A percentile compares a stretch with the other conserved stretches of the same genome.
These are phyloP conservation scores for Leccinellum luteum DNA, from an alignment of 768 basidiomycete species.

Conservation along the genomic window DNA sequence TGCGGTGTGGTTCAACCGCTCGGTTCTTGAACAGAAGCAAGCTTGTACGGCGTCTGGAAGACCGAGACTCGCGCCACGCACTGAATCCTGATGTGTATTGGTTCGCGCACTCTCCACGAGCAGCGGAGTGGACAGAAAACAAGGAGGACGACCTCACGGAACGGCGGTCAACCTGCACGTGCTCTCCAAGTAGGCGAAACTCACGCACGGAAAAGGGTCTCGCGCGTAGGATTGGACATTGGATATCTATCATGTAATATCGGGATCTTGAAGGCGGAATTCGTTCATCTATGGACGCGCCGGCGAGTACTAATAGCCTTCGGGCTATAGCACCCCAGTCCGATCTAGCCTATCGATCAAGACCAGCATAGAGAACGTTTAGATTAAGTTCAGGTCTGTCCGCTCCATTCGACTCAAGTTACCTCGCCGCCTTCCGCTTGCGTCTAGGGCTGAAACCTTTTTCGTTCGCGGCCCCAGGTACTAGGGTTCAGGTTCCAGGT, in stretches of 20 bases:
- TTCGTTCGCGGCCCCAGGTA: background rate
- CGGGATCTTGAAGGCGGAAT: background rate
- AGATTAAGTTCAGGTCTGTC: background rate
- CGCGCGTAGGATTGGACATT: background rate
- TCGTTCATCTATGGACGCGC: background rate
- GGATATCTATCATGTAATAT: background rate
- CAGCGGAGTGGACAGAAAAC: background rate
- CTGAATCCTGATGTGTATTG: background rate
- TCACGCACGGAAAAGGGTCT: background rate
- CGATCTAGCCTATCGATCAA: background rate
- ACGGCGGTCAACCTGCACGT: background rate
- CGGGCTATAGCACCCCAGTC: background rate
- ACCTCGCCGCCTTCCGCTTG: constrained; percentile 1
- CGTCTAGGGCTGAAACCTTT: no score
- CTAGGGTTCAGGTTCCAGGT: background rate
- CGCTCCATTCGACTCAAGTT: background rate
- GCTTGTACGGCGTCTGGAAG: background rate
- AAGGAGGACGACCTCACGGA: no score
- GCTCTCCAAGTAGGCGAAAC: background rate
- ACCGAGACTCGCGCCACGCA: background rate
- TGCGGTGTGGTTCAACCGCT: background rate
- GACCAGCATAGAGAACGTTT: background rate
- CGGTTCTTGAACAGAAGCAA: background rate
- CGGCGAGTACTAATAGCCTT: background rate
- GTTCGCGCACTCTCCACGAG: no score